phyloP scores from a whole-genome alignment of 306 rosid species.

The Glycyrrhiza uralensis region DNA sequence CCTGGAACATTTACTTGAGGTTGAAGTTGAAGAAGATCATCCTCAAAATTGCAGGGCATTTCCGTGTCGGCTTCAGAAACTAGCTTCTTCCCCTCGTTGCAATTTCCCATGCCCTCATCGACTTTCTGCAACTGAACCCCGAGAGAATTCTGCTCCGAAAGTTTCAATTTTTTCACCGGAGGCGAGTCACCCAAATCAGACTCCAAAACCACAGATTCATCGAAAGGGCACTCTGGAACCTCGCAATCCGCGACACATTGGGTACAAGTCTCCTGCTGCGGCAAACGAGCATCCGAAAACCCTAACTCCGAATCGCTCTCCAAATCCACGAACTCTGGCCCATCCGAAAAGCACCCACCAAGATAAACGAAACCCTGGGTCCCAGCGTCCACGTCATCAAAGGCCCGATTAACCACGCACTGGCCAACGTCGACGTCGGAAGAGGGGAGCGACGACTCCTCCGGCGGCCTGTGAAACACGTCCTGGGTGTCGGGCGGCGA shows the following conservation, averaged over 20 bases:
- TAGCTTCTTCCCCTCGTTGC: not conserved
- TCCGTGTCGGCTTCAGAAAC: no score
- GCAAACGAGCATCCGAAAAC: slow-evolving; percentile 9
- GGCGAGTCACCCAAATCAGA: slow-evolving; percentile 14
- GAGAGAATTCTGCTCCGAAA: no score
- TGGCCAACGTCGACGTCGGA: not conserved
- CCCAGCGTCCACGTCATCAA: not conserved
- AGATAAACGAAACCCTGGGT: not conserved
- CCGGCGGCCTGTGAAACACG: no score
- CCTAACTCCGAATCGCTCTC: slow-evolving; percentile 36
- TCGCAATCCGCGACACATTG: no score
- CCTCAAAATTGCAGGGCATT: no score
- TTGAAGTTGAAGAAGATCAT: no score
- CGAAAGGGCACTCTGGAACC: no score
- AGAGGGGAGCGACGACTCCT: no score
- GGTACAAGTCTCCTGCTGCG: not conserved
- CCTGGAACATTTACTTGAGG: not conserved
- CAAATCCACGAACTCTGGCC: slow-evolving; percentile 21
- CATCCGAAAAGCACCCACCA: not conserved
- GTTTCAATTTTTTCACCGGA: slow-evolving; percentile 32
- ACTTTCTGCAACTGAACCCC: no score
- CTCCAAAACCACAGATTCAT: no score
- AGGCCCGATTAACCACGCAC: not conserved
- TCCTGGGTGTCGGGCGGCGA: no score
- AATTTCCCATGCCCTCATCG: not conserved